Conservation (phyloP, 2,329 filamentous ascomycete genomes). For the Truncatella angustata region DNA sequence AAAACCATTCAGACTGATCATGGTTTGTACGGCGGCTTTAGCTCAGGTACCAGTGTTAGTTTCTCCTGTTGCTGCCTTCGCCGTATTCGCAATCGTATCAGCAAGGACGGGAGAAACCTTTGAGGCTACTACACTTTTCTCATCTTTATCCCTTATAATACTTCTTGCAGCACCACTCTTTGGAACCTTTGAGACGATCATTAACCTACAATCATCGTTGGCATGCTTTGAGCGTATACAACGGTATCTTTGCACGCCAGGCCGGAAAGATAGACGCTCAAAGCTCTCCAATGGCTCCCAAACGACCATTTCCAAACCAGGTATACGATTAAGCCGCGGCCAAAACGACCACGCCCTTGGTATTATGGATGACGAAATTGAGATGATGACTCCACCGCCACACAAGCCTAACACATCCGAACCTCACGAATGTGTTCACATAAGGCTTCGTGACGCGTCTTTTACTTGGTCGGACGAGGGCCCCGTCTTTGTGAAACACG, state of each 20-base stretch:
- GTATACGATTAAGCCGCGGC: no score
- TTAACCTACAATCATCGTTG: conserved; percentile 33
- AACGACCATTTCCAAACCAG: no score
- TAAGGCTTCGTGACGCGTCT: conserved; percentile 12
- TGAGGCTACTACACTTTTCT: conserved; percentile 33
- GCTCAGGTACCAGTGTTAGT: conserved; percentile 30
- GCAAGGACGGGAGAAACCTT: conserved; percentile 23
- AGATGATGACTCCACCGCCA: no score
- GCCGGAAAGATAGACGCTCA: not conserved
- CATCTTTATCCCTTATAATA: conserved; percentile 35
- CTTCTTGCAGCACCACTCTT: conserved; percentile 34
- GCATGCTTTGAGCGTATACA: conserved; percentile 37
- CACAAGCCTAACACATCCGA: no score
- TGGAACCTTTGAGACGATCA: conserved; percentile 33
- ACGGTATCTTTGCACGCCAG: conserved; percentile 21
- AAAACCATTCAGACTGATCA: conserved; percentile 30
- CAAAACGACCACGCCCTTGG: no score
- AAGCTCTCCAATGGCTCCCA: not conserved
- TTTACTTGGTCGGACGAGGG: conserved; percentile 7
- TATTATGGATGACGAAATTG: no score
- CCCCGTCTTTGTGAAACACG: conserved; percentile 18
- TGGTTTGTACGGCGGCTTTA: conserved; percentile 32
- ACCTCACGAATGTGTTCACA: no score
- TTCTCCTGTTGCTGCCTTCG: conserved; percentile 36
- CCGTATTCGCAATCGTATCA: conserved; percentile 16